phyloP scores from a whole-genome alignment of 805 yeast species.

The Groenewaldozyma salmanticensis region DNA sequence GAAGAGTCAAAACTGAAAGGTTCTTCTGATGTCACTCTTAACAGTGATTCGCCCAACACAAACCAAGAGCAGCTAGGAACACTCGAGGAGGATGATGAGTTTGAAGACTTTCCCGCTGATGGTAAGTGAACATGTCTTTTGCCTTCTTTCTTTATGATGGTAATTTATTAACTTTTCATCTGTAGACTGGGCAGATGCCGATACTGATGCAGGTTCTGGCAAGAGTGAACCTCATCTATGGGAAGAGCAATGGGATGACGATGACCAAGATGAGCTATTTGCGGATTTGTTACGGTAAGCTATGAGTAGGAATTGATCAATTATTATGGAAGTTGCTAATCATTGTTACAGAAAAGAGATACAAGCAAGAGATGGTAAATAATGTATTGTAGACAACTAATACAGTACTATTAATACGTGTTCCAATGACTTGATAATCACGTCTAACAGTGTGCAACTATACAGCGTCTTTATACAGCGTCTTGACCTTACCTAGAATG shows the following conservation, averaged over 20 bases:
- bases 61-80: constrained; percentile 58
- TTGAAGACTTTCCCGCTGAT: constrained; percentile 92
- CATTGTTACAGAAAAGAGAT: constrained; percentile 1
- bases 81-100: constrained; percentile 92
- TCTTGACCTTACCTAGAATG: too few relatives aligned
- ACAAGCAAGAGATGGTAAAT: neutral
- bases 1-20: too few relatives aligned
- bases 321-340: neutral
- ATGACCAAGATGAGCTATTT: constrained; percentile 82
- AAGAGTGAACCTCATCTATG: constrained; percentile 57
- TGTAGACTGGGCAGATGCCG: constrained; percentile 55
- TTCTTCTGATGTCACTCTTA: too few relatives aligned
- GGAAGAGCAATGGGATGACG: constrained; percentile 98
- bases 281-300: constrained; percentile 54
- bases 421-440: too few relatives aligned
- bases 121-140: constrained; percentile 32
- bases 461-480: too few relatives aligned
- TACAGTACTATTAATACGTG: too few relatives aligned
- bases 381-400: too few relatives aligned
- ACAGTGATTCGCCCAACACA: too few relatives aligned
- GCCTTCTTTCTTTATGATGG: too few relatives aligned
- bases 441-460: too few relatives aligned
- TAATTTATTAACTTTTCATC: neutral
- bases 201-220: constrained; percentile 38
- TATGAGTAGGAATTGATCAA: neutral